Percentiles rank a stretch among this genome's conserved stretches.
Evolutionary conservation across 1,284 basidiomycete species (phyloP).

Genomic region (Apiotrichum laibachii): DNA sequence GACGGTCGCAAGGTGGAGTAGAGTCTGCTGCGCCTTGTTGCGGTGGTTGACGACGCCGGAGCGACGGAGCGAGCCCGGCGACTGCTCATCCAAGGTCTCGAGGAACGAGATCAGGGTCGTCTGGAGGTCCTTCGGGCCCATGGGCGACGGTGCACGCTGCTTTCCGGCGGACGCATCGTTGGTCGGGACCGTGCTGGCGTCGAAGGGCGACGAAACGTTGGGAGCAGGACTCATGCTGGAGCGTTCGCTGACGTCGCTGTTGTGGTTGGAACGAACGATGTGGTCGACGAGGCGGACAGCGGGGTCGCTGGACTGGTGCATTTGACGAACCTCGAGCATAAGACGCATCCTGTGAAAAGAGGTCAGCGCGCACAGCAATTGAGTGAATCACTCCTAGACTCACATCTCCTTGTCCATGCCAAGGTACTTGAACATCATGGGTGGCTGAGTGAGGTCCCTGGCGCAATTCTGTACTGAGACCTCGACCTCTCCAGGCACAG

Average conservation of each 20-base stretch:
- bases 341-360: conserved; percentile 35
- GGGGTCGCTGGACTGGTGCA: conserved; percentile 35
- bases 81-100: conserved; percentile 34
- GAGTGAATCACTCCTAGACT: conserved; percentile 12
- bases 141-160: conserved; percentile 56
- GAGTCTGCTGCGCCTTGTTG: conserved; percentile 66
- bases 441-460: conserved; percentile 22
- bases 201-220: conserved; percentile 20
- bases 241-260: conserved; percentile 33
- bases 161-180: conserved; percentile 29
- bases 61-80: conserved; percentile 49
- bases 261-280: conserved; percentile 26
- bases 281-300: conserved; percentile 42
- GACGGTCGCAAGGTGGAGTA: conserved; percentile 83
- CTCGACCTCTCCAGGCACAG: conserved; percentile 78
- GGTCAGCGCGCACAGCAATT: conserved; percentile 10
- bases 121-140: conserved; percentile 58
- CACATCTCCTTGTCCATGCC: conserved; percentile 44
- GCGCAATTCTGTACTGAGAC: conserved; percentile 70
- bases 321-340: conserved; percentile 39
- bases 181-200: conserved; percentile 35
- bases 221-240: conserved; percentile 31
- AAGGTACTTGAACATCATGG: conserved; percentile 41
- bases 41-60: conserved; percentile 63
- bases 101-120: conserved; percentile 75